Base-by-base conservation (phyloP, 2,329 filamentous ascomycete genomes). In the Neonectria hederae region DNA sequence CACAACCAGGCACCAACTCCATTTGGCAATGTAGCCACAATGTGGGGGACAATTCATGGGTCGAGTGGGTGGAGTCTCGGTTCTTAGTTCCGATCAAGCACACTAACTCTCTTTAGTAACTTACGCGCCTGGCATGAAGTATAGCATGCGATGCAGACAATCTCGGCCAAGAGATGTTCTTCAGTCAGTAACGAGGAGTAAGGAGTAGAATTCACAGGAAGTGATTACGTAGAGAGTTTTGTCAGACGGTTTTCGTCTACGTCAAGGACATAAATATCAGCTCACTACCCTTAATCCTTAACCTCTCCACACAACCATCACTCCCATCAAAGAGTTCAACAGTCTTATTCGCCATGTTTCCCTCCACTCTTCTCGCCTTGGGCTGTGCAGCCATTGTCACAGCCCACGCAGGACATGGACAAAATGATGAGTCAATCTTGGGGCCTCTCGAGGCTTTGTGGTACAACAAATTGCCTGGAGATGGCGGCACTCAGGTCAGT, bases 401-500 rank as follows among this genome's bases (percentile, higher is more conserved):
- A 59, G 89, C 88, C 58, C 91, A 93, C 73, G 85, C 83, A 54
- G 80, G 81, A 59, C 83, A 88, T 64, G 82, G 86, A 54, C 90
- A 93, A 76, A 38, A 38, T 14, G 35, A 38, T 38, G 83, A 85
- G 63, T 78, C 86, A 48, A 81, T 91, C 54, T 80, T 85, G 28
- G 92, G 93, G 0, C 92, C 93, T 45, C 90, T 90, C 72, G 84
- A 92, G 76, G 86, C 87, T 28, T 76, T 96, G 49, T 97, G 93
- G 93, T 97, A 95, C 79, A 95, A 93, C 77, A 89, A 83, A 1
- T 81, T 97, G 5, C 93, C 93, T 4, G 93, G 92, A 38, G 93
- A 96, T 78, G 92, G 93, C 26, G 93, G 92, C 60, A 96, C 89
- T 42, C 92, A 96, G 84, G 91, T 92, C 4, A 22, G 54, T 28